These are phyloP conservation scores for Mycena rosella DNA, from an alignment of 768 basidiomycete species.

Conservation along the genomic window DNA sequence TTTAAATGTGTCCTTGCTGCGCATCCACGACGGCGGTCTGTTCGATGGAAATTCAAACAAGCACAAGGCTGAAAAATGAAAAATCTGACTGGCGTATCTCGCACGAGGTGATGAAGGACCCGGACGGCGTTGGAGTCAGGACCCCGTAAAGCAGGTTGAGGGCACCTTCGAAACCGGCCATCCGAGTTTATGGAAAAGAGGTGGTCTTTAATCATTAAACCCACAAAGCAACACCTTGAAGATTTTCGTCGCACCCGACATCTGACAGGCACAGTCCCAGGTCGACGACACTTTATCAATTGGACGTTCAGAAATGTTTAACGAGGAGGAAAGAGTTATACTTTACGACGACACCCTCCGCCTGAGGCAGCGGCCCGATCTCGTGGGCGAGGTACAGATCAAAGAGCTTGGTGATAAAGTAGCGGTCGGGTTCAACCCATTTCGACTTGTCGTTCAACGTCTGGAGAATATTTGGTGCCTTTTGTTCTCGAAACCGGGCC, in stretches of 20 bases:
- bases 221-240: conserved; percentile 1
- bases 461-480: conserved; percentile 2
- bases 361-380: conserved; percentile 6
- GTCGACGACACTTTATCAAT: neutral
- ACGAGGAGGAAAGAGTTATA: neutral
- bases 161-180: conserved; percentile 10
- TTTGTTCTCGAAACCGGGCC: neutral
- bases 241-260: neutral
- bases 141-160: conserved; percentile 13
- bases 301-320: too few relatives aligned
- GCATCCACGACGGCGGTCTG: conserved; percentile 13
- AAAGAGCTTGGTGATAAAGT: conserved; percentile 13
- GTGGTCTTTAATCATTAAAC: too few relatives aligned
- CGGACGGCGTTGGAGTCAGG: conserved; percentile 14
- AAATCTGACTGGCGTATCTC: conserved; percentile 16
- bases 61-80: neutral
- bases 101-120: conserved; percentile 16
- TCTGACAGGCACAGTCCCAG: conserved; percentile 6
- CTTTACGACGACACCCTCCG: conserved; percentile 27
- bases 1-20: neutral
- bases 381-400: conserved; percentile 10
- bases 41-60: neutral
- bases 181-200: neutral
- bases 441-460: conserved; percentile 21
- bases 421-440: conserved; percentile 1